Evolutionary conservation across 371 early-diverging fungal species (phyloP), one percentile per base, ranked within the genome.

Genomic region (Aphelidium insulamus): DNA sequence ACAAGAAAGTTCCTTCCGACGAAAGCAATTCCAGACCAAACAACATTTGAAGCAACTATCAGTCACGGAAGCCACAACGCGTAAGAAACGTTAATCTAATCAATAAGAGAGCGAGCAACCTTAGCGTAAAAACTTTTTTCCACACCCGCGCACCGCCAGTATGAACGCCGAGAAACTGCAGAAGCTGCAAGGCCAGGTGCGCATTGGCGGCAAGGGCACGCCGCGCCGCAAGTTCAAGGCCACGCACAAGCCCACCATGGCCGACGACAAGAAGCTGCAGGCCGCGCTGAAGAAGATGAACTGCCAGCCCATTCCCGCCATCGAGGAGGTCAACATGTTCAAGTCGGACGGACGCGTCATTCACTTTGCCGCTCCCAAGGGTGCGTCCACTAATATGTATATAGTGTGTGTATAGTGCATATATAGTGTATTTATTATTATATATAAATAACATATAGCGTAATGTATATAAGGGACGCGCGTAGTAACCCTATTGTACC

Each of bases 271-370:
- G 51, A 86, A 82, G 73, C 71, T 91, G 36, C 69, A 72, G 45
- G 57, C 66, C 33, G 62, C 75, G 32, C 55, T 88, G 38, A 83
- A 81, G 59, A 86, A 84, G 71, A 57, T 86, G 34, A 61, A 72
- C 46, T 74, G 79, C 36, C 81, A 79, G 59, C 66, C 75, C 43
- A 66, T 91, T 44, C 51, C 62, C 44, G 69, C 62, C 44, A 77
- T 95, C 52, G 94, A 91, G 57, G 86, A 91, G 52, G 88, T 94
- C 63, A 95, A 92, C 80, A 86, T 95, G 84, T 94, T 94, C 73
- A 74, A 69, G 62, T 72, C 72, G 37, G 81, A 87, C 48, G 88
- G 88, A 47, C 72, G 76, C 55, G 79, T 94, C 48, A 56, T 90
- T 46, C 81, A 91, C 74, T 90, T 95, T 55, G 55, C 49, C 48